Percentiles rank a stretch among this genome's conserved stretches.
These are phyloP conservation scores for Candida ovalis DNA, from an alignment of 805 yeast species.

Conservation along the genomic window DNA sequence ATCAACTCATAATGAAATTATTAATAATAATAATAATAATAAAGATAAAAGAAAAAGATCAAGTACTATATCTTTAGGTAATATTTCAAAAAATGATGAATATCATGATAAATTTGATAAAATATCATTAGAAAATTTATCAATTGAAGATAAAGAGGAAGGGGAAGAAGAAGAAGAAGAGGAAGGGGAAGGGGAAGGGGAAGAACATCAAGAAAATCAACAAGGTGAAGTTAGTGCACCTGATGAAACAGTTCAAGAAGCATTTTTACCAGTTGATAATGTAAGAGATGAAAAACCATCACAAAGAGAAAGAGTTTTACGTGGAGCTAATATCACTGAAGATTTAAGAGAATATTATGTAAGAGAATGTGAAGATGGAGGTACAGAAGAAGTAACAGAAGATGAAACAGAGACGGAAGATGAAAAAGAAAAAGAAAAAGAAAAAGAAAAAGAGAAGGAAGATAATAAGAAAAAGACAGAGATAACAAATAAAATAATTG, in stretches of 20 bases:
- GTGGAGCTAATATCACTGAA: neutral
- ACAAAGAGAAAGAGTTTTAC: neutral
- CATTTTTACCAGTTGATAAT: neutral
- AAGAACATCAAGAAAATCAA: neutral
- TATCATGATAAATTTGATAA: no score
- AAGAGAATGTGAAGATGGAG: neutral
- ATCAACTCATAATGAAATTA: constrained; percentile 1
- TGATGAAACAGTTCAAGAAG: neutral
- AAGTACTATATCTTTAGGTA: neutral
- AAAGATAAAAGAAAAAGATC: neutral
- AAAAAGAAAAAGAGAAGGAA: neutral
- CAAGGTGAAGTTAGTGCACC: no score
- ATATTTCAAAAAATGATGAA: neutral
- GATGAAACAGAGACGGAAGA: neutral
- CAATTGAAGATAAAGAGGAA: no score
- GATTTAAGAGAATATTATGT: neutral
- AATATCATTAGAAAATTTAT: no score
- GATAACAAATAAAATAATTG: neutral
- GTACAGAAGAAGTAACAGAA: neutral
- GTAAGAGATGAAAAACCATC: neutral
- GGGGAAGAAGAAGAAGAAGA: no score
- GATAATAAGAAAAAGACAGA: neutral
- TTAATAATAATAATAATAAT: no score
- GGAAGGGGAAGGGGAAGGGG: neutral
- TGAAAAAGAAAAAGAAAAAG: neutral